A percentile compares a stretch with the other conserved stretches of the same genome.
phyloP scores from a whole-genome alignment of 768 basidiomycete genomes.

The Amanita thiersii region DNA sequence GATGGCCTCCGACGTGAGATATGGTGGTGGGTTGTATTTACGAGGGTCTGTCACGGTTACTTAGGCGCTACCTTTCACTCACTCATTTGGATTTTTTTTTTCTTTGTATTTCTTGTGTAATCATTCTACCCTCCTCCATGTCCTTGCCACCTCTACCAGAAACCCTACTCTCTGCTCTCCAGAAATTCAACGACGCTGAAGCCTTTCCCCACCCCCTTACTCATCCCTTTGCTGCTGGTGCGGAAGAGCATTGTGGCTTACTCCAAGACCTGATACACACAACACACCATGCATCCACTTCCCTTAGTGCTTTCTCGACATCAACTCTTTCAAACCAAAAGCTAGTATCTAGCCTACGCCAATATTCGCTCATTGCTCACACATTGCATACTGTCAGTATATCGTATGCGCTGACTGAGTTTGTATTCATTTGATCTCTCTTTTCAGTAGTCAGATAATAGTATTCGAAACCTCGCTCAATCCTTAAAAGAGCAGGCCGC shows the following conservation, averaged over 20 bases:
- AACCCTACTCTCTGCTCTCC: slow-evolving; percentile 35
- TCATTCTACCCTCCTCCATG: slow-evolving; percentile 3
- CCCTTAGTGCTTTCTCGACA: slow-evolving; percentile 41
- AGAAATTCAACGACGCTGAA: slow-evolving; percentile 30
- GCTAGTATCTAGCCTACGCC: slow-evolving; percentile 58
- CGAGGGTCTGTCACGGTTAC: background rate
- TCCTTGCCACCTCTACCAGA: slow-evolving; percentile 16
- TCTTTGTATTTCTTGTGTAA: background rate
- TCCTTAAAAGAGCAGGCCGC: slow-evolving; percentile 38
- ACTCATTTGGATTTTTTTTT: slow-evolving; percentile 3
- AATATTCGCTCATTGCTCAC: slow-evolving; percentile 47
- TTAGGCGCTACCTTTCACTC: slow-evolving; percentile 3
- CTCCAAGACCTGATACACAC: slow-evolving; percentile 46
- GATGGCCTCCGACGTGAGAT: slow-evolving; percentile 32
- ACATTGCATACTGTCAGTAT: slow-evolving; percentile 43
- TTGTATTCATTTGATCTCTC: slow-evolving; percentile 13
- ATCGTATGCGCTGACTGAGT: slow-evolving; percentile 9
- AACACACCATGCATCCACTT: slow-evolving; percentile 44
- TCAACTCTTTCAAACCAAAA: slow-evolving; percentile 54
- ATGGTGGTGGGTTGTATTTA: slow-evolving; percentile 11
- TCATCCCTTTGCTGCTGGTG: slow-evolving; percentile 37
- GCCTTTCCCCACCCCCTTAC: slow-evolving; percentile 25
- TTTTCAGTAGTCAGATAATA: slow-evolving; percentile 41
- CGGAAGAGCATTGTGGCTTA: slow-evolving; percentile 31
- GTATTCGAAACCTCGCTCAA: slow-evolving; percentile 38